These are phyloP conservation scores for Neoarthrinium moseri DNA, from an alignment of 2,329 filamentous ascomycete species.

Conservation along the genomic window DNA sequence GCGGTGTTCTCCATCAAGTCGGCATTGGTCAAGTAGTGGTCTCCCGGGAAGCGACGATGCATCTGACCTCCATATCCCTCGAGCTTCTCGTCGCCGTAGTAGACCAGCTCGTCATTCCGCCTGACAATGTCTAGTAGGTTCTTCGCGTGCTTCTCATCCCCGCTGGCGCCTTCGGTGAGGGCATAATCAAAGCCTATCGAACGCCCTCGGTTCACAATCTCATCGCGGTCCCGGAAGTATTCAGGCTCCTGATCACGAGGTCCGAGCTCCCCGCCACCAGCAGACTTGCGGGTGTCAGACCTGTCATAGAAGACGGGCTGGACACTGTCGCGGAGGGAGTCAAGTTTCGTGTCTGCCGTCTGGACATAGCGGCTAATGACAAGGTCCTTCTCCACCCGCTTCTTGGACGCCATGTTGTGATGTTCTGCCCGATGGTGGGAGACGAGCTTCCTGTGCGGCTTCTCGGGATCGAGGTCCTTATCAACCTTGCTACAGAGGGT, in stretches of 20 bases:
- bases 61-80: conserved; percentile 32
- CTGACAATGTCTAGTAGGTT: conserved; percentile 4
- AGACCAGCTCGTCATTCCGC: conserved; percentile 15
- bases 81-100: conserved; percentile 12
- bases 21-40: conserved; percentile 59
- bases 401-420: conserved; percentile 13
- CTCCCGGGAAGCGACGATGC: conserved; percentile 45
- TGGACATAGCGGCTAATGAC: background rate
- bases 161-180: conserved; percentile 9
- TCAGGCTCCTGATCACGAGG: background rate
- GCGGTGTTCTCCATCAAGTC: conserved; percentile 53
- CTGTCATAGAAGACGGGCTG: background rate
- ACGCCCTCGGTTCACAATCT: conserved; percentile 4
- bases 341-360: conserved; percentile 5
- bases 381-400: background rate
- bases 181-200: conserved; percentile 4
- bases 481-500: conserved; percentile 18
- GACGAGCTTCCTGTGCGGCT: conserved; percentile 8
- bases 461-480: conserved; percentile 20
- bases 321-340: conserved; percentile 17
- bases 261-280: background rate
- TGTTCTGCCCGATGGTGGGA: conserved; percentile 12
- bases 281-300: background rate
- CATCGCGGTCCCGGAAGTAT: conserved; percentile 8
- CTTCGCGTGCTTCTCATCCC: conserved; percentile 13